Conservation (phyloP, 345 rosid genomes). For the Capsella bursapastoris region DNA sequence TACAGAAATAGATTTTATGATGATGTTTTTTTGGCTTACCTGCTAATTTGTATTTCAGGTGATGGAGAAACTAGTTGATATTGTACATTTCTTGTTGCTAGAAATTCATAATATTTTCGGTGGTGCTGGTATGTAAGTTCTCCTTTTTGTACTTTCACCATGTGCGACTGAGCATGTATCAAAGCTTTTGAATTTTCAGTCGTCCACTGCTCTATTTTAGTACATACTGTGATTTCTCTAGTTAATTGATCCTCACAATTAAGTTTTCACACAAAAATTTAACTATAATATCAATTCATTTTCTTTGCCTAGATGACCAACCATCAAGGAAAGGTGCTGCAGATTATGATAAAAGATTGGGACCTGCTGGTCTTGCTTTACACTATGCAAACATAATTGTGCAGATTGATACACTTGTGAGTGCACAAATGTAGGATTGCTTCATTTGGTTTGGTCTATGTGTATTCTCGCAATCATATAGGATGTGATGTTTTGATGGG, state of each 20-base stretch:
- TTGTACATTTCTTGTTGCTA: conserved; percentile 77
- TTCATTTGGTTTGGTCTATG: conserved; percentile 25
- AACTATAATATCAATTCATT: not conserved
- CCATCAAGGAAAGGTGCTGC: conserved; percentile 40
- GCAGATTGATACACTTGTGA: conserved; percentile 85
- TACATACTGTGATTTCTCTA: not conserved
- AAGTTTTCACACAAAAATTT: not conserved
- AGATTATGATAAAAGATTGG: conserved; percentile 58
- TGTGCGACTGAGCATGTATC: conserved; percentile 18
- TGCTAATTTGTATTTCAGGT: conserved; percentile 55
- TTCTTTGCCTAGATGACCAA: conserved; percentile 42
- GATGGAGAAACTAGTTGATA: conserved; percentile 96
- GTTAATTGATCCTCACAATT: conserved; percentile 7
- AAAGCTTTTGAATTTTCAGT: conserved; percentile 13
- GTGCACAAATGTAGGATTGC: conserved; percentile 41
- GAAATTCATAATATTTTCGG: conserved; percentile 80
- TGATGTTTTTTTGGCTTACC: not conserved
- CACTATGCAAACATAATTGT: conserved; percentile 80
- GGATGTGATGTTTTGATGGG: conserved; percentile 34
- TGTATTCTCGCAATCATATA: conserved; percentile 19
- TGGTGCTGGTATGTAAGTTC: conserved; percentile 65
- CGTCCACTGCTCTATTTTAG: not conserved
- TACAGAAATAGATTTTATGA: conserved; percentile 6
- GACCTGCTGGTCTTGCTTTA: conserved; percentile 84
- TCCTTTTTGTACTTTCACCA: conserved; percentile 37